Evolutionary conservation across 805 yeast species (phyloP).

Genomic region (Yarrowia alimentaria): DNA sequence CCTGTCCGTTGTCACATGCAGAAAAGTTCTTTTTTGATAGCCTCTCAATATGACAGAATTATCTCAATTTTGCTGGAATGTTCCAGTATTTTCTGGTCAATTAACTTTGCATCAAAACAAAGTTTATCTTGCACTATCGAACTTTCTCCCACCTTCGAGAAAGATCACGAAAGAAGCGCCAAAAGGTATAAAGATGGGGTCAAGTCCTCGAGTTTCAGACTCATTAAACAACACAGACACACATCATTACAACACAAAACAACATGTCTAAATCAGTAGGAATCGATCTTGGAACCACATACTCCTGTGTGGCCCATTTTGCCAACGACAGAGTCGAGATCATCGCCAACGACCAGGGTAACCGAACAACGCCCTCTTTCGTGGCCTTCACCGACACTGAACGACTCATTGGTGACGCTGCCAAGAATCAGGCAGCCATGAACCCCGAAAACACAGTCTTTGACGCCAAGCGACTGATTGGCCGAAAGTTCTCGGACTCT

Average conservation of each 20-base stretch:
- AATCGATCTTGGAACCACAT: constrained; percentile 95
- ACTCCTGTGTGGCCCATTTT: constrained; percentile 91
- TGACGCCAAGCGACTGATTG: constrained; percentile 91
- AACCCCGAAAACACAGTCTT: constrained; percentile 89
- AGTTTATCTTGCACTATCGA: constrained; percentile 25
- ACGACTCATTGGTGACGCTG: constrained; percentile 95
- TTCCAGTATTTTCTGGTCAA: no score
- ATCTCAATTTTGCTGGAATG: not conserved
- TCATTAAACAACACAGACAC: not conserved
- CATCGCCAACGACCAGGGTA: constrained; percentile 95
- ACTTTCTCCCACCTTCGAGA: constrained; percentile 7
- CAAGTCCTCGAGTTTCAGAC: no score
- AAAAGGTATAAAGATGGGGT: no score
- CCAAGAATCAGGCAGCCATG: constrained; percentile 96
- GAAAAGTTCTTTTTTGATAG: no score
- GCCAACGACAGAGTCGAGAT: constrained; percentile 85
- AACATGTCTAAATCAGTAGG: constrained; percentile 53
- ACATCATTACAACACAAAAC: not conserved
- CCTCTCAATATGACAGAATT: no score
- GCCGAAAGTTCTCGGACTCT: constrained; percentile 71
- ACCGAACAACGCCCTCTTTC: constrained; percentile 93
- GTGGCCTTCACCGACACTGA: constrained; percentile 94
- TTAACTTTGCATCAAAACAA: no score
- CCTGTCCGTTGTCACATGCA: no score
- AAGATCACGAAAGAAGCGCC: constrained; percentile 7